Conservation (phyloP, 192 early-diverging fungal genomes). For the Entomortierella parvispora region DNA sequence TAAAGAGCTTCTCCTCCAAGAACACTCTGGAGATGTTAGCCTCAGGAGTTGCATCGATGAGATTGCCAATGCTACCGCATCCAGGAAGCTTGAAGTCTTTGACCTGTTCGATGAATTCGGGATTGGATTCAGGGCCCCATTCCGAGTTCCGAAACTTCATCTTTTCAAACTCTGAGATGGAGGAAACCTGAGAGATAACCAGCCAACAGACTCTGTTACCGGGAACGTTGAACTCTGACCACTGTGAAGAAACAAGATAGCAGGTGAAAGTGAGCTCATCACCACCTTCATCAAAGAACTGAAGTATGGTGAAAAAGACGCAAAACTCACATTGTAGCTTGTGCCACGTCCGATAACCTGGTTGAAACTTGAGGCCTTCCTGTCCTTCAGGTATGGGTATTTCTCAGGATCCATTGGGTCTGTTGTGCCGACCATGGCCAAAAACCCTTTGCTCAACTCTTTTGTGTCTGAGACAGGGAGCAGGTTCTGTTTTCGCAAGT, state of each 20-base stretch:
- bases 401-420: constrained; percentile 12
- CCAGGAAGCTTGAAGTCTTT: constrained; percentile 9
- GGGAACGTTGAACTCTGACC: constrained; percentile 25
- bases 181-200: constrained; percentile 2
- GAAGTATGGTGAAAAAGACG: not conserved
- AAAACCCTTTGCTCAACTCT: constrained; percentile 12
- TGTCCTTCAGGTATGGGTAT: constrained; percentile 19
- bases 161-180: not conserved
- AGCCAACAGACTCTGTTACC: constrained; percentile 22
- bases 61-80: constrained; percentile 9
- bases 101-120: constrained; percentile 19
- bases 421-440: constrained; percentile 32
- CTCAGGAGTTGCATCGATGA: constrained; percentile 25
- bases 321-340: constrained; percentile 12
- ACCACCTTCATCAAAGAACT: not conserved
- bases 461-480: constrained; percentile 7
- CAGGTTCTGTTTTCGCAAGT: not conserved
- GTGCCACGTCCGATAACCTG: constrained; percentile 23
- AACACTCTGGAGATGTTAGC: constrained; percentile 33
- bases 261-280: not conserved
- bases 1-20: constrained; percentile 45
- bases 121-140: constrained; percentile 21
- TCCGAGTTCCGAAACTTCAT: constrained; percentile 8
- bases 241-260: not conserved
- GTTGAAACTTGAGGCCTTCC: constrained; percentile 6